Evolutionary conservation across 2,329 filamentous ascomycete species (phyloP).

Genomic region (Penicillium concentricum): DNA sequence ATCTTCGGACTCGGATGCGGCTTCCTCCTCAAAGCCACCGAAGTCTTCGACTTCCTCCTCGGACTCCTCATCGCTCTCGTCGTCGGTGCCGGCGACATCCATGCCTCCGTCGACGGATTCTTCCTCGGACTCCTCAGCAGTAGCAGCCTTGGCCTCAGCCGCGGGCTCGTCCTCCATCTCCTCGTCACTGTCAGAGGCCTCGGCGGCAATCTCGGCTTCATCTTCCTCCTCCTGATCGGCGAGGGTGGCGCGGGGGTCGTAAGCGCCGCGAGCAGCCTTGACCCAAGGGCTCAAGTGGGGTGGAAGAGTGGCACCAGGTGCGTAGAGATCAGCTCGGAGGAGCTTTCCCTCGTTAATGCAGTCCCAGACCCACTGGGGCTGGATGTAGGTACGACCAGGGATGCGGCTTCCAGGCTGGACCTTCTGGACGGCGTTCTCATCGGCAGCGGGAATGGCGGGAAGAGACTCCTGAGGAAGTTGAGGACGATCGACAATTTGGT

Average conservation of each 20-base stretch:
- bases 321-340: slow-evolving; percentile 82
- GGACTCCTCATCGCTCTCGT: slow-evolving; percentile 49
- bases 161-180: slow-evolving; percentile 38
- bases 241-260: slow-evolving; percentile 83
- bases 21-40: slow-evolving; percentile 53
- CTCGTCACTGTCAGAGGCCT: slow-evolving; percentile 50
- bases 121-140: slow-evolving; percentile 41
- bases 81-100: slow-evolving; percentile 47
- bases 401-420: slow-evolving; percentile 68
- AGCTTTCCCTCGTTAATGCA: slow-evolving; percentile 89
- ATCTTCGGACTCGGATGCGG: slow-evolving; percentile 52
- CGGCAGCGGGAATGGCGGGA: slow-evolving; percentile 41
- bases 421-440: slow-evolving; percentile 44
- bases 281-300: slow-evolving; percentile 97
- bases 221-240: slow-evolving; percentile 85
- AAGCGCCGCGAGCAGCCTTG: slow-evolving; percentile 78
- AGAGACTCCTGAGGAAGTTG: slow-evolving; percentile 61
- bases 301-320: slow-evolving; percentile 82
- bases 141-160: slow-evolving; percentile 17
- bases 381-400: slow-evolving; percentile 87
- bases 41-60: slow-evolving; percentile 48
- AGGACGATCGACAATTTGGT: slow-evolving; percentile 93
- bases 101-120: slow-evolving; percentile 50
- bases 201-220: slow-evolving; percentile 72
- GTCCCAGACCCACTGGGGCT: slow-evolving; percentile 99